Evolutionary conservation across 176 grass and related monocot genomes (phyloP), one percentile per base, ranked within the genome.

Genomic region (Saccharum officinarum): DNA sequence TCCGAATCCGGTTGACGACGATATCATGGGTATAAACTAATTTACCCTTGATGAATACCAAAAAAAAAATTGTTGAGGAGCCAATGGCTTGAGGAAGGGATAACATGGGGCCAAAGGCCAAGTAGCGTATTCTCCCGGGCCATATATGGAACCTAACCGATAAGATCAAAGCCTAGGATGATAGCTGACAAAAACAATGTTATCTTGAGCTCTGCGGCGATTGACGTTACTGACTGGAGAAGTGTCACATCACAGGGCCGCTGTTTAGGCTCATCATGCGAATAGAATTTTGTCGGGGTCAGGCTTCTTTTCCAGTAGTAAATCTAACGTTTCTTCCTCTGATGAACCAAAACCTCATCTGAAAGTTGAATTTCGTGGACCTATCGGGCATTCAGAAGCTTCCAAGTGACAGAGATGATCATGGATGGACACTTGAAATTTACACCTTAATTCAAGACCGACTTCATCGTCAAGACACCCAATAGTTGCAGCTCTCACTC

Each of bases 111-210:
- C 36, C 22, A 82, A 17, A 72, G 20, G 73, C 82, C 67, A 73
- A 74, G 34, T 67, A 83, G 78, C 82, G 86, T 92, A 92, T 92
- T 88, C 86, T 83, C 31, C 22, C 8, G 55, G 8, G 3, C 54
- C 22, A 60, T 60, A 4, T 8, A 6, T 62, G 33, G 7, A 65
- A 78, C 86, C 71, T 59, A 81, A 84, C 64, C n/a, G 90, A 91
- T 73, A 55, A 82, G 71, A 85, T 82, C 77, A 73, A 91, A 69
- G 50, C 59, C 40, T 34, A 59, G 10, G 62, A 80, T 71, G 63
- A 84, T 66, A 82, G 64, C 77, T 82, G 49, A 86, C 38, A 83
- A 54, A 44, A 79, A 85, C 66, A 83, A 86, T 82, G 37, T 92
- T 79, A 85, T 86, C 78, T 62, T 68, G 59, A 30, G 31, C 54